Base-by-base conservation (phyloP, 2,329 filamentous ascomycete genomes). In the Ceratocystis cacaofunesta region DNA sequence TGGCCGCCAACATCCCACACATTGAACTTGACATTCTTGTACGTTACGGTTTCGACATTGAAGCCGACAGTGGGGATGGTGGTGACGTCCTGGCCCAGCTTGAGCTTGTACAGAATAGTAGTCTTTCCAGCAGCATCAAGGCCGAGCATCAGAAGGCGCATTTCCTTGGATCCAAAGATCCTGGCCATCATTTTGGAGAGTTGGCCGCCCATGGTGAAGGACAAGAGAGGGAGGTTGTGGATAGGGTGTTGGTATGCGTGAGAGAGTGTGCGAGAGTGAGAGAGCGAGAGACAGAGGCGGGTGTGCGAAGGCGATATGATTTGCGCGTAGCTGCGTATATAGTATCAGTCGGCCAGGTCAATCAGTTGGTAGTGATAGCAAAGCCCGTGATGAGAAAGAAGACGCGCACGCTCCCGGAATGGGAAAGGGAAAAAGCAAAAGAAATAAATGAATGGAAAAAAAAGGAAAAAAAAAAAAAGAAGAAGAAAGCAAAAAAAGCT, bases 11-110 rank as follows among this genome's bases (percentile, higher is more conserved):
- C 92, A 80, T 97, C 92, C 92, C 92, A 97, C 69, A 97, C 92
- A 73, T 95, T 97, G 82, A 97, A 97, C 78, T 96, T 95, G 78
- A 96, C 92, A 77, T 97, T 97, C 84, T 96, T 96, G 82, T 96
- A 96, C 71, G 92, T 95, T 72, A 97, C 92, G 3, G 91, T 95
- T 82, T 97, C 92, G 77, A 97, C 94, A 83, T 97, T 97, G 84
- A 97, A 97, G 71, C 92, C 94, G 72, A 99, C 94, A 43, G 94
- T 99, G 60, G 94, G 94, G 74, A 97, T 97, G 63, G 94, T 97
- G 68, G 94, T 97, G 72, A 97, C 92, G 75, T 95, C 92, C 81
- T 97, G 91, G 77, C 92, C 92, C 68, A 97, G 86, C 84, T 97
- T 97, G 74, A 99, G 84, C 82, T 96, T 97, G 84, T 97, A 99